phyloP scores from a whole-genome alignment of 2,329 filamentous ascomycete species.

The Herpomyces periplanetae region DNA sequence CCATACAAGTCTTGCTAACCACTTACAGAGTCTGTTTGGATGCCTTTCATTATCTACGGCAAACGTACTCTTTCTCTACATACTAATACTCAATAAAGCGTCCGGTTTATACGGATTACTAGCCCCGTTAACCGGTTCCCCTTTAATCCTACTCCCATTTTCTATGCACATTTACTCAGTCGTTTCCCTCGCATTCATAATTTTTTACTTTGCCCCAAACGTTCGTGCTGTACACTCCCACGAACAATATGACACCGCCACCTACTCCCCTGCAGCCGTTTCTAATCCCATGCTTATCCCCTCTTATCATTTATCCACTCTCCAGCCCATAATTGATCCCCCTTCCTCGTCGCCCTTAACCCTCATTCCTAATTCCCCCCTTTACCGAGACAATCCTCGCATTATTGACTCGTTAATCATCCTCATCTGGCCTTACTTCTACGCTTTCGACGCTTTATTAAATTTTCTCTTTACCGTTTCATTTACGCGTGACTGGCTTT shows the following conservation, averaged over 20 bases:
- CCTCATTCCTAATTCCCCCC: too few relatives aligned
- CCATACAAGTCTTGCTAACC: too few relatives aligned
- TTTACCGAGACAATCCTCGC: slow-evolving; percentile 30
- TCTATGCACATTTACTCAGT: slow-evolving; percentile 74
- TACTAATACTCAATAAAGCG: slow-evolving; percentile 61
- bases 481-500: slow-evolving; percentile 56
- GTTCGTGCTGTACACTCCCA: too few relatives aligned
- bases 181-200: slow-evolving; percentile 21
- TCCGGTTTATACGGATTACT: slow-evolving; percentile 66
- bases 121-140: slow-evolving; percentile 49
- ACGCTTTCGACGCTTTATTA: slow-evolving; percentile 38
- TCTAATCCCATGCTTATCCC: too few relatives aligned
- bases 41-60: slow-evolving; percentile 60
- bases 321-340: too few relatives aligned
- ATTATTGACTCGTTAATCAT: slow-evolving; percentile 42
- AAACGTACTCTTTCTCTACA: slow-evolving; percentile 42
- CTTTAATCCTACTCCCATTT: slow-evolving; percentile 42
- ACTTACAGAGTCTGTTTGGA: too few relatives aligned
- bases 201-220: slow-evolving; percentile 31
- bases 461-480: slow-evolving; percentile 44
- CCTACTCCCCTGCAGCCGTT: too few relatives aligned
- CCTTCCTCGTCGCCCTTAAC: too few relatives aligned
- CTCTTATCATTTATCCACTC: too few relatives aligned
- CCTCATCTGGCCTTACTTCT: slow-evolving; percentile 53
- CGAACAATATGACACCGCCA: too few relatives aligned